Base-by-base conservation (phyloP, 192 early-diverging fungal species). In the Gonapodya sp. region DNA sequence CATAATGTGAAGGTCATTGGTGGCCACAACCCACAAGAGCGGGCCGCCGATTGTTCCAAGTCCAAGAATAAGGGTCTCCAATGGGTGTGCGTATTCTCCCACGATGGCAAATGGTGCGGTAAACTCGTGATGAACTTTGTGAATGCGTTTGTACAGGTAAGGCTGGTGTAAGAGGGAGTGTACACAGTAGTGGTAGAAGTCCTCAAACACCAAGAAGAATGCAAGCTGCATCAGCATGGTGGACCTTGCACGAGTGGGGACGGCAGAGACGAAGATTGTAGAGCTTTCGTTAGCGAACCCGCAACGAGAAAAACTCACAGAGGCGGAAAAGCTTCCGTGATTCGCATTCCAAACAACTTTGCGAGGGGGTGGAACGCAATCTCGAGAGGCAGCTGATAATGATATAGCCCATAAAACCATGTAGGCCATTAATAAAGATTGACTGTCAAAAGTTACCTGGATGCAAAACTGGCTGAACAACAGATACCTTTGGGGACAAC, bases 141-240 rank as follows among this genome's bases (percentile, higher is more conserved):
- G 96, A 80, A 98, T 93, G 80, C 88, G 84, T 81, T 94, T 94
- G 87, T 98, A 98, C 81, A 96, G 85, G 36, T 91, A 89, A 0
- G 93, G 92, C 83, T 92, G 94, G 89, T 98, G 96, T 78, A 98
- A 88, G 73, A 90, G 86, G 35, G 95, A 92, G 87, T 98, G 96
- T 31, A 91, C 86, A 89, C 90, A 95, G 92, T 97, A 98, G 82
- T 96, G 95, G 85, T 91, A 95, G n/a, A 92, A 88, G 82, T 98
- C 96, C 84, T 97, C 95, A 78, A 93, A 85, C 34, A 97, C 80
- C 77, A 98, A 90, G 83, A 94, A 97, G 80, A 94, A 84, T 30
- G 88, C 86, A 36, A 91, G 87, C 86, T 94, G 93, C 79, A 86
- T 36, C 8, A 87, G 81, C 86, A 93, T 91, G 81, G 86, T 90